Conservation (phyloP, 352 stramenopile species). For the Phytophthora pinifolia region DNA sequence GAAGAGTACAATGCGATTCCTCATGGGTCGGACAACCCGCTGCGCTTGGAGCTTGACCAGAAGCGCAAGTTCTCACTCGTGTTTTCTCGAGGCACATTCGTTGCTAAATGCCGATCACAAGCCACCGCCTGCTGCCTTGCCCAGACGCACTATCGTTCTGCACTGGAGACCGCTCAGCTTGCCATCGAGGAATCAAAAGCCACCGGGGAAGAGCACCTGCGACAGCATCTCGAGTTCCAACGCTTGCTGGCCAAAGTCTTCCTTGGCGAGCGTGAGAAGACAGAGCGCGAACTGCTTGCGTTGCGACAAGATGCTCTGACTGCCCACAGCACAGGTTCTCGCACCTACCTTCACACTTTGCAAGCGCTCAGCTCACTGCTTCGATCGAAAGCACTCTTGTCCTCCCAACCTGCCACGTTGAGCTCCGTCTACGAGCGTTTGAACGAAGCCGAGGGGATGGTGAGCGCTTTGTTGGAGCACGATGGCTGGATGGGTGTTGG, state of each 20-base stretch:
- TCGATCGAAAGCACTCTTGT: conserved; percentile 33
- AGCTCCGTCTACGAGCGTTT: conserved; percentile 19
- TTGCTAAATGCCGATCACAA: conserved; percentile 42
- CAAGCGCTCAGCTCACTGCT: conserved; percentile 40
- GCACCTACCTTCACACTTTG: conserved; percentile 42
- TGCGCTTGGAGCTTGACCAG: conserved; percentile 34
- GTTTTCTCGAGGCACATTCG: conserved; percentile 32
- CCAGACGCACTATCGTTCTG: conserved; percentile 29
- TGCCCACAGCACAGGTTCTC: conserved; percentile 27
- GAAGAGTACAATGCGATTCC: conserved; percentile 11
- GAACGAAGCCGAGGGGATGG: conserved; percentile 38
- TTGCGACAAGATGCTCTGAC: conserved; percentile 27
- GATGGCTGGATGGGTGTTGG: conserved; percentile 63
- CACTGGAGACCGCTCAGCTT: conserved; percentile 26
- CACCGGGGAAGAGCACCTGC: conserved; percentile 42
- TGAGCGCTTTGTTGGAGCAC: conserved; percentile 48
- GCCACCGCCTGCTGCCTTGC: conserved; percentile 42
- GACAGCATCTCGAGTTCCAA: conserved; percentile 47
- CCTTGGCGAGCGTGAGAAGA: conserved; percentile 35
- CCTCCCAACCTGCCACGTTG: conserved; percentile 11
- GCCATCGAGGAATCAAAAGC: conserved; percentile 41
- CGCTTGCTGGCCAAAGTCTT: conserved; percentile 37
- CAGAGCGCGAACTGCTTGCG: conserved; percentile 23
- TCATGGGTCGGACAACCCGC: conserved; percentile 5
- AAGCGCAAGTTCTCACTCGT: conserved; percentile 41